phyloP scores from a whole-genome alignment of 1,284 basidiomycete species.

The Fomitopsis pinicola region DNA sequence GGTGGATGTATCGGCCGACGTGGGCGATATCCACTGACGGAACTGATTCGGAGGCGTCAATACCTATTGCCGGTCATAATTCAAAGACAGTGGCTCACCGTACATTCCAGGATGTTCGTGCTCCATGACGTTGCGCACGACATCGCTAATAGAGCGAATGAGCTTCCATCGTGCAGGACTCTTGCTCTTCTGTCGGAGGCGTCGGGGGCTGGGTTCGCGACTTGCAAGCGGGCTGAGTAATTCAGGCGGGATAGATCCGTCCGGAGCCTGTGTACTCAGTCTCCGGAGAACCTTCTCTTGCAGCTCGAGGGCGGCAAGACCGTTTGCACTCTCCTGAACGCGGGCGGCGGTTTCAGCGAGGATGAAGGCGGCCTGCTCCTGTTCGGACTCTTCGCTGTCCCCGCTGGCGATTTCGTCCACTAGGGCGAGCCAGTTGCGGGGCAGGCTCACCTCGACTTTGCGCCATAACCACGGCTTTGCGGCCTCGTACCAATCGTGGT shows the following conservation, averaged over 20 bases:
- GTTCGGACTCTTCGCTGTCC: constrained; percentile 43
- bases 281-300: constrained; percentile 59
- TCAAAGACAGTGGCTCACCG: constrained; percentile 36
- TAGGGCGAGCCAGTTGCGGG: constrained; percentile 73
- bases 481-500: constrained; percentile 68
- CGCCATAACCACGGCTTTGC: constrained; percentile 81
- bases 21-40: constrained; percentile 68
- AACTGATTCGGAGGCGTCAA: constrained; percentile 38
- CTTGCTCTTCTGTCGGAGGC: constrained; percentile 68
- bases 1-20: constrained; percentile 72
- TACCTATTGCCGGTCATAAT: not conserved
- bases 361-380: constrained; percentile 55
- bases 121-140: constrained; percentile 64
- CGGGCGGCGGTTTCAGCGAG: constrained; percentile 62
- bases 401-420: constrained; percentile 71
- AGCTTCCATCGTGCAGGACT: constrained; percentile 80
- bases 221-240: constrained; percentile 72
- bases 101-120: constrained; percentile 63
- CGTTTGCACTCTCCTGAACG: constrained; percentile 28
- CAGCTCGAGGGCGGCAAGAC: constrained; percentile 44
- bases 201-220: constrained; percentile 74
- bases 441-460: constrained; percentile 73
- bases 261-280: constrained; percentile 44
- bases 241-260: constrained; percentile 66
- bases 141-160: constrained; percentile 68